Evolutionary conservation across 2,329 filamentous ascomycete species (phyloP).

Genomic region (Pseudomassariella vexata): DNA sequence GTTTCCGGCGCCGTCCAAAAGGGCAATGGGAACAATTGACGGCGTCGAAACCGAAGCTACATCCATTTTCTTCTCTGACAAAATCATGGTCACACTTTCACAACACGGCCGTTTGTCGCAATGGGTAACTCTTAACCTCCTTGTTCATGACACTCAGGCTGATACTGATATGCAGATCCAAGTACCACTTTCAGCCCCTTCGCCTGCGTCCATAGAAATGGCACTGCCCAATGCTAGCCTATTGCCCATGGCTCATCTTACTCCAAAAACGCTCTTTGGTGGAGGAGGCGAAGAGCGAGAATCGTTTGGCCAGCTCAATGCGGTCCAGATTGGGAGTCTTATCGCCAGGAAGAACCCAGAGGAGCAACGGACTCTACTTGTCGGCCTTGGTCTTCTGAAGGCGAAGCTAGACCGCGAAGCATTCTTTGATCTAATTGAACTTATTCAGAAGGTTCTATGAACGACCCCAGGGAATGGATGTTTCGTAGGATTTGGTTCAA

Average conservation of each 20-base stretch:
- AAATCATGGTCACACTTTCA: slow-evolving; percentile 82
- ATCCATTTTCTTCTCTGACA: slow-evolving; percentile 74
- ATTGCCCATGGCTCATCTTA: slow-evolving; percentile 76
- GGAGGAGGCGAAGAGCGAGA: slow-evolving; percentile 75
- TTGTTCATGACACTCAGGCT: slow-evolving; percentile 3
- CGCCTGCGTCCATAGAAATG: slow-evolving; percentile 59
- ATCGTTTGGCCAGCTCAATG: slow-evolving; percentile 79
- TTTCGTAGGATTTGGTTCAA: too few relatives aligned
- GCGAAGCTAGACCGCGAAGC: slow-evolving; percentile 45
- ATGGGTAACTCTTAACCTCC: slow-evolving; percentile 61
- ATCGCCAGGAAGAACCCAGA: slow-evolving; percentile 66
- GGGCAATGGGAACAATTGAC: slow-evolving; percentile 56
- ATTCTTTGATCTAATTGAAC: slow-evolving; percentile 61
- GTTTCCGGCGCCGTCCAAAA: slow-evolving; percentile 63
- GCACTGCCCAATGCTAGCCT: slow-evolving; percentile 41
- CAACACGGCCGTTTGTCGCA: slow-evolving; percentile 82
- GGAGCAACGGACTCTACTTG: slow-evolving; percentile 53
- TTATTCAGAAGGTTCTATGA: slow-evolving; percentile 53
- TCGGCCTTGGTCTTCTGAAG: slow-evolving; percentile 54
- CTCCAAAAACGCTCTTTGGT: slow-evolving; percentile 80
- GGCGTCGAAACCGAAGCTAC: slow-evolving; percentile 67
- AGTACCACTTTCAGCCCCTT: slow-evolving; percentile 67
- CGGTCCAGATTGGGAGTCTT: slow-evolving; percentile 80
- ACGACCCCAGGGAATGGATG: not conserved
- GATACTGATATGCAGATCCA: slow-evolving; percentile 51